Base-by-base conservation (phyloP, 495 filamentous ascomycete species). In the Aspergillus heteromorphus region DNA sequence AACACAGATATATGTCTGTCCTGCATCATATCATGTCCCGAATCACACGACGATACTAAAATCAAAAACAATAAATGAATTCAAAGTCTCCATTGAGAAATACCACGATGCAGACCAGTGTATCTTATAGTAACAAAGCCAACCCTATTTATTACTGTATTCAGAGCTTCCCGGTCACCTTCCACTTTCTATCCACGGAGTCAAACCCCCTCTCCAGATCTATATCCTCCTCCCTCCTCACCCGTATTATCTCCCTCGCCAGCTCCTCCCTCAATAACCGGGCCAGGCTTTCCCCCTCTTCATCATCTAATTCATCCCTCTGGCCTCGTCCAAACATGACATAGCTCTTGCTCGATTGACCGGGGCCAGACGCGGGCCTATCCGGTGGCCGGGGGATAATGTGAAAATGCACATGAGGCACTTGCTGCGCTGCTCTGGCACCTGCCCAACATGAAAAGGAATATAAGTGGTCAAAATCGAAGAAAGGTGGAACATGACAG, bases 401-500 rank as follows among this genome's bases (percentile, higher is more conserved):
- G 59, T 97, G 92, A 69, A 91, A 96, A 67, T 97, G 92, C 6
- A 92, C 85, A 69, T 96, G 92, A 18, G 85, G 84, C 2, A 97
- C 90, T 19, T 92, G 88, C 71, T 97, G 92, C 6, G 91, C 91
- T 10, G 92, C 92, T 20, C 87, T 76, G 0, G 81, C 82, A 2
- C 92, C 84, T 87, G 52, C 40, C 21, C 13, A 38, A 19, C 53
- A 48, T 61, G 25, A 38, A n/a, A 14, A 38, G 5, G 5, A 14
- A 14, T 36, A 36, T 10, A 36, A 36, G 31, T 10, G 9, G 4
- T 14, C 31, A 10, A 10, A 10, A 4, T 11, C 8, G 31, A 34
- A 34, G 31, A 2, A 11, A 34, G 4, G 9, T 34, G 13, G 9
- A n/a, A n/a, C n/a, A n/a, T n/a, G n/a, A n/a, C n/a, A n/a, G n/a